phyloP scores from a whole-genome alignment of 169 alveolate species.

The Plasmodium gaboni region DNA sequence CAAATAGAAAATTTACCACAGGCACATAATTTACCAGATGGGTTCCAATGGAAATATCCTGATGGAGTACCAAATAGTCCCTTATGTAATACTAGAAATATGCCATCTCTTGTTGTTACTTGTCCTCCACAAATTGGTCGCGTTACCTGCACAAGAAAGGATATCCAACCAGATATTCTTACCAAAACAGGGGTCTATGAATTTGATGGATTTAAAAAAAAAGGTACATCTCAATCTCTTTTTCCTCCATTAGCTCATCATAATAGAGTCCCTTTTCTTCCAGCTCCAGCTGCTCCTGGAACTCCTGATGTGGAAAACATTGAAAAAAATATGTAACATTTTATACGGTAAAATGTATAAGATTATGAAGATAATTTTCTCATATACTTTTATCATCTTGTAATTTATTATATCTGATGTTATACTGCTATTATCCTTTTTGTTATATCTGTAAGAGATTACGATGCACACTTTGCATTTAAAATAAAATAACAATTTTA shows the following conservation, averaged over 20 bases:
- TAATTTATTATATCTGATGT: no score
- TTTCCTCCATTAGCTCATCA: constrained; percentile 86
- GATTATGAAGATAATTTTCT: no score
- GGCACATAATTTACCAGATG: constrained; percentile 80
- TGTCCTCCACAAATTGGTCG: constrained; percentile 86
- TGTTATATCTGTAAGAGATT: no score
- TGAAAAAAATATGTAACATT: constrained; percentile 24
- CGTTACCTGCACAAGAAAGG: constrained; percentile 79
- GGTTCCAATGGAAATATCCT: constrained; percentile 82
- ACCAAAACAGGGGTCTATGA: constrained; percentile 83
- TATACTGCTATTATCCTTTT: no score
- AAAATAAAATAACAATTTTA: no score
- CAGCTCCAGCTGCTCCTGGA: constrained; percentile 78
- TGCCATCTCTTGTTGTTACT: constrained; percentile 84
- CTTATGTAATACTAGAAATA: constrained; percentile 33
- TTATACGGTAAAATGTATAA: neutral
- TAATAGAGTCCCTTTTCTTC: constrained; percentile 80
- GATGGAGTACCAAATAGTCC: constrained; percentile 50
- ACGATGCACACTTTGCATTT: no score
- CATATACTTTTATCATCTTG: no score
- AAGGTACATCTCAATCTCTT: constrained; percentile 81
- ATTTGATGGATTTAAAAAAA: constrained; percentile 80
- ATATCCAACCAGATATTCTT: constrained; percentile 82
- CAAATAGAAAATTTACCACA: constrained; percentile 64
- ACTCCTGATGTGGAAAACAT: constrained; percentile 80